Conservation (phyloP, 495 filamentous ascomycete genomes). For the Lophiotrema nucula region DNA sequence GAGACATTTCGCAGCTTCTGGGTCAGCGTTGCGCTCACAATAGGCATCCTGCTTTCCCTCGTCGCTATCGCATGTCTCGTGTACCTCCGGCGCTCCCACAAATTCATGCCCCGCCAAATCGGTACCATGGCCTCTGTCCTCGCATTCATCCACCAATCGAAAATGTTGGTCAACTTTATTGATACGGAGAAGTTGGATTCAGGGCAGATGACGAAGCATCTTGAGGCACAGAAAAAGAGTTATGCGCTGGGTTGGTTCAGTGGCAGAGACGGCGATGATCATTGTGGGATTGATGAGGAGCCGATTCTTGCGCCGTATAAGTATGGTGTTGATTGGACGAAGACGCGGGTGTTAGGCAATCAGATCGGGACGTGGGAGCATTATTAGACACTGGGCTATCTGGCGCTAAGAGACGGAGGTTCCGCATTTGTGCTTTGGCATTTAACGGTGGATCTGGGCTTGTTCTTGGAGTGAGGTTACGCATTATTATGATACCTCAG, state of each 20-base stretch:
- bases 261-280: slow-evolving; percentile 62
- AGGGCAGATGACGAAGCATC: slow-evolving; percentile 52
- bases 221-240: slow-evolving; percentile 56
- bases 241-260: slow-evolving; percentile 74
- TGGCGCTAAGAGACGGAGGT: not conserved
- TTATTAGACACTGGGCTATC: not conserved
- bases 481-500: not conserved
- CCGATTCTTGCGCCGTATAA: slow-evolving; percentile 59
- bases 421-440: not conserved
- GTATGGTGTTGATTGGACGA: slow-evolving; percentile 49
- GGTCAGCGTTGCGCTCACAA: slow-evolving; percentile 56
- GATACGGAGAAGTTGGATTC: slow-evolving; percentile 61
- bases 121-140: slow-evolving; percentile 70
- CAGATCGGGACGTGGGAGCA: slow-evolving; percentile 37
- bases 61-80: slow-evolving; percentile 53
- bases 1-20: slow-evolving; percentile 63
- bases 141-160: slow-evolving; percentile 70
- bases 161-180: slow-evolving; percentile 71
- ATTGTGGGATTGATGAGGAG: slow-evolving; percentile 72
- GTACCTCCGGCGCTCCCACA: slow-evolving; percentile 54
- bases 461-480: too few relatives aligned
- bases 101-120: slow-evolving; percentile 70
- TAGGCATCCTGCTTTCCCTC: slow-evolving; percentile 59
- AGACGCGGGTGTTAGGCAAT: slow-evolving; percentile 27
- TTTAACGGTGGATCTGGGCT: not conserved